phyloP scores from a whole-genome alignment of 495 filamentous ascomycete genomes.

The Hypoxylon lenormandii region DNA sequence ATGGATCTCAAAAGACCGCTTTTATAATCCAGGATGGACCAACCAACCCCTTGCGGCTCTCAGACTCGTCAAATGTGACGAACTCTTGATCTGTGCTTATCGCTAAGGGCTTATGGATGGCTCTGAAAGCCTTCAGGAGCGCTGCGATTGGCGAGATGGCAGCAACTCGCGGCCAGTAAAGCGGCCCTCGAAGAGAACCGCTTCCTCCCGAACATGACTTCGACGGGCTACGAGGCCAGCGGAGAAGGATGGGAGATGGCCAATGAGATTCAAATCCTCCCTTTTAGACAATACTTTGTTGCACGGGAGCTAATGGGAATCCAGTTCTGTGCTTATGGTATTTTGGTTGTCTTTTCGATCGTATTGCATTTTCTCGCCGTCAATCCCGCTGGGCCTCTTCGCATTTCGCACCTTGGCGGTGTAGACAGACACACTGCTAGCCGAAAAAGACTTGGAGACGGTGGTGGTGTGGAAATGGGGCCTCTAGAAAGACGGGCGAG shows the following conservation, averaged over 20 bases:
- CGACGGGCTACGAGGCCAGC: constrained; percentile 41
- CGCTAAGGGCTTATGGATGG: constrained; percentile 42
- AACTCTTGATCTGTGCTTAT: constrained; percentile 57
- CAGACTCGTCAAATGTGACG: constrained; percentile 51
- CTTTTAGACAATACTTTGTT: constrained; percentile 40
- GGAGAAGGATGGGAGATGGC: constrained; percentile 40
- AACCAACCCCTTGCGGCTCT: constrained; percentile 41
- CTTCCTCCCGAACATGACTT: constrained; percentile 40
- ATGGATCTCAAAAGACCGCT: constrained; percentile 13
- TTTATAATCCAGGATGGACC: constrained; percentile 39
- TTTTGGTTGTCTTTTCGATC: constrained; percentile 42
- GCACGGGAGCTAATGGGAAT: constrained; percentile 46
- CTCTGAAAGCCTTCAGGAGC: constrained; percentile 36
- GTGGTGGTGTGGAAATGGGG: constrained; percentile 45
- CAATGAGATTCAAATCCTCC: constrained; percentile 45
- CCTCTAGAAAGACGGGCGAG: constrained; percentile 39
- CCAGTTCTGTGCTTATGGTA: constrained; percentile 44
- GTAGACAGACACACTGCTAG: constrained; percentile 22
- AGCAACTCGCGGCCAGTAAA: constrained; percentile 49
- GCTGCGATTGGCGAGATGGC: constrained; percentile 52
- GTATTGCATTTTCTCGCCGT: constrained; percentile 23
- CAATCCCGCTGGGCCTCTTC: constrained; percentile 24
- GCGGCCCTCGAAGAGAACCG: constrained; percentile 40
- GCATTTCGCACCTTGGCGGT: constrained; percentile 35
- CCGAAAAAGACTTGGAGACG: constrained; percentile 13